Evolutionary conservation across 2,329 filamentous ascomycete genomes (phyloP).

Genomic region (Anthostomella pinea): DNA sequence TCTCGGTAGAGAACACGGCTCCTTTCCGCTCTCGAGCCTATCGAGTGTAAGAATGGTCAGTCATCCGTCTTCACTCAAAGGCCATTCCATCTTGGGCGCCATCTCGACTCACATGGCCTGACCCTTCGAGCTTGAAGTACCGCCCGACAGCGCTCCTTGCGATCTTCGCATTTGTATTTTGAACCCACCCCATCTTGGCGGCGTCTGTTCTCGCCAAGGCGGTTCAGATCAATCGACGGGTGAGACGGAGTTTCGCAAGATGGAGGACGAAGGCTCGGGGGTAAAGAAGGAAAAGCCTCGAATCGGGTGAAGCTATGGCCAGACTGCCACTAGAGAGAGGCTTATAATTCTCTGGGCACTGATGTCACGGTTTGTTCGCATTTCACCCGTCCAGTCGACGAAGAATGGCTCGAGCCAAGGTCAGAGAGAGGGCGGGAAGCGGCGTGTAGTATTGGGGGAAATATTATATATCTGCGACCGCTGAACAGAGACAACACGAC

Average conservation of each 20-base stretch:
- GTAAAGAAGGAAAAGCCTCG: no score
- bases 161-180: slow-evolving; percentile 53
- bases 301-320: no score
- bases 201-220: background rate
- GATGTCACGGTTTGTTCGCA: no score
- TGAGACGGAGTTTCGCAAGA: background rate
- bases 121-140: slow-evolving; percentile 79
- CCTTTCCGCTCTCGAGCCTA: slow-evolving; percentile 70
- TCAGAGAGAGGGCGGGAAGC: no score
- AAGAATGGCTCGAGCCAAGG: no score
- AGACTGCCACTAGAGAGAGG: no score
- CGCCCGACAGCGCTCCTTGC: slow-evolving; percentile 64
- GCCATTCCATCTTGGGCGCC: no score
- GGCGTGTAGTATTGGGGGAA: no score
- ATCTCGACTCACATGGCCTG: slow-evolving; percentile 66
- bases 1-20: slow-evolving; percentile 77
- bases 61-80: slow-evolving; percentile 18
- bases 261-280: background rate
- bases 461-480: no score
- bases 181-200: slow-evolving; percentile 45
- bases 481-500: no score
- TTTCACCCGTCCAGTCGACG: no score
- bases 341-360: no score
- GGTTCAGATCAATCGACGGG: background rate
- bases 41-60: slow-evolving; percentile 12